A percentile compares a stretch with the other conserved stretches of the same genome.
phyloP scores from a whole-genome alignment of 768 basidiomycete species.

The Xanthoconium purpureum region DNA sequence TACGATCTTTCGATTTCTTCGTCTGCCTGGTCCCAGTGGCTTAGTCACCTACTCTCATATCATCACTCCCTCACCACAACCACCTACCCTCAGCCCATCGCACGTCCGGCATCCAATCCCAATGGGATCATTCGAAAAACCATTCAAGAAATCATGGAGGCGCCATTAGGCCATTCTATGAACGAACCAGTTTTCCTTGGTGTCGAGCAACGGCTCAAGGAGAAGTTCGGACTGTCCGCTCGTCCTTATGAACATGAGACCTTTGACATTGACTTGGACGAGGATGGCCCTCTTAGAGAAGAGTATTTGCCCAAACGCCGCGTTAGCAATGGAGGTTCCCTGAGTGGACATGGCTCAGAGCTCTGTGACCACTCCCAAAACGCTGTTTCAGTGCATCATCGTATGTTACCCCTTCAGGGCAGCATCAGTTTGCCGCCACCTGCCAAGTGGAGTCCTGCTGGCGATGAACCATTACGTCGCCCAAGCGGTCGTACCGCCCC shows the following conservation, averaged over 20 bases:
- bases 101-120: conserved; percentile 71
- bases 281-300: conserved; percentile 78
- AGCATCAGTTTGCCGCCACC: conserved; percentile 60
- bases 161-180: conserved; percentile 34
- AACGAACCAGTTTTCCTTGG: conserved; percentile 68
- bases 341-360: conserved; percentile 1
- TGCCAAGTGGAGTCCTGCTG: conserved; percentile 77
- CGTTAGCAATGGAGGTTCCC: conserved; percentile 17
- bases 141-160: conserved; percentile 66
- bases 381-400: conserved; percentile 1
- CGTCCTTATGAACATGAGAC: conserved; percentile 42
- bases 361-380: neutral
- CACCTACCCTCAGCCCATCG: conserved; percentile 68
- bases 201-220: conserved; percentile 59
- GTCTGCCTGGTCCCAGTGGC: conserved; percentile 68
- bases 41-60: conserved; percentile 60
- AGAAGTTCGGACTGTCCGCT: conserved; percentile 46
- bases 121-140: conserved; percentile 64
- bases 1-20: conserved; percentile 69
- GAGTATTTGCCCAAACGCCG: conserved; percentile 78
- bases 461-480: conserved; percentile 70
- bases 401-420: conserved; percentile 7
- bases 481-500: conserved; percentile 49
- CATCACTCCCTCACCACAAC: conserved; percentile 62
- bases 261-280: conserved; percentile 75